These are phyloP conservation scores for Babesia caballi DNA, from an alignment of 169 alveolate genomes.

Conservation along the genomic window DNA sequence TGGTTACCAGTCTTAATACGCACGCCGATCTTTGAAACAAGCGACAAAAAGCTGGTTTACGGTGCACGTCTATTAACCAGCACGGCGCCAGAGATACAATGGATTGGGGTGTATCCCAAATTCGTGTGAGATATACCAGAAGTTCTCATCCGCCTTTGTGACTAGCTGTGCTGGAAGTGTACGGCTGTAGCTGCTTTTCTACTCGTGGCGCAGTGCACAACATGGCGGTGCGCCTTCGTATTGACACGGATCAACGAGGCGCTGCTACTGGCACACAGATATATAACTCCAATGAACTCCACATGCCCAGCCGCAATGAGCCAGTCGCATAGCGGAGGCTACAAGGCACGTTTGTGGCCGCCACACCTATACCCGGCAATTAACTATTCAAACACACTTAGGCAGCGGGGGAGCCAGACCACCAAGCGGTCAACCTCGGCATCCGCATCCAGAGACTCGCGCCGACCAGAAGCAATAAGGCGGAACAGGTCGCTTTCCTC, in stretches of 20 bases:
- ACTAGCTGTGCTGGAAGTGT: no score
- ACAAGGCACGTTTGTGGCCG: slow-evolving; percentile 25
- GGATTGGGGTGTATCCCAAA: no score
- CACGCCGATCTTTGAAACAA: no score
- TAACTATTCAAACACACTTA: background rate
- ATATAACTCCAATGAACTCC: background rate
- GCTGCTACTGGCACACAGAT: background rate
- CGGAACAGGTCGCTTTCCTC: background rate
- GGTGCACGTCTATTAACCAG: no score
- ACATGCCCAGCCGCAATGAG: background rate
- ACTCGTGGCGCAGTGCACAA: background rate
- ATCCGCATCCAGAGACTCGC: background rate
- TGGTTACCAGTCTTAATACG: no score
- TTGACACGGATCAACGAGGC: background rate
- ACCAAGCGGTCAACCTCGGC: background rate
- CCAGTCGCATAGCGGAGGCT: background rate
- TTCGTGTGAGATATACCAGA: no score
- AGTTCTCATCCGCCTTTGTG: no score
- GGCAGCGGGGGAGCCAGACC: background rate
- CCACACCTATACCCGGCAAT: slow-evolving; percentile 31
- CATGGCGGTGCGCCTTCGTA: background rate
- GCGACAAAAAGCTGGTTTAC: no score
- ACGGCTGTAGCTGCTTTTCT: background rate
- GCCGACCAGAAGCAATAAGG: background rate
- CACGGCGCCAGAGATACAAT: no score